phyloP scores from a whole-genome alignment of 345 rosid species.

The Brassica cretica region DNA sequence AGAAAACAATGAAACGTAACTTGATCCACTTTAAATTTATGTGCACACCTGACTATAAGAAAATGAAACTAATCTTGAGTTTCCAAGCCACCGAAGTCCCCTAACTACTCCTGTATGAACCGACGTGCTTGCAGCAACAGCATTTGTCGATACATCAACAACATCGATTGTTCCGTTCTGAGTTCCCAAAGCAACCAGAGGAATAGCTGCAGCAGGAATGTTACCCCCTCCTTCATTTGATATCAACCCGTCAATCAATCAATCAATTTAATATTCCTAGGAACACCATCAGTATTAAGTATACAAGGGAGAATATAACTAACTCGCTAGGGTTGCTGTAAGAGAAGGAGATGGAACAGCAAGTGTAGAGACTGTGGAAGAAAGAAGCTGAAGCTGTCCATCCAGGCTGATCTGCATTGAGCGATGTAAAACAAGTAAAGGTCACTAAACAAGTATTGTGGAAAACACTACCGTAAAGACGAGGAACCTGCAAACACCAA shows the following conservation, averaged over 20 bases:
- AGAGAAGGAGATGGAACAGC: constrained; percentile 95
- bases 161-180: constrained; percentile 85
- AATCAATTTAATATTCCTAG: constrained; percentile 18
- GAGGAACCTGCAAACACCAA: constrained; percentile 18
- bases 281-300: not conserved
- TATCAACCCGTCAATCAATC: constrained; percentile 32
- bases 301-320: constrained; percentile 47
- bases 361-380: constrained; percentile 86
- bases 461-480: constrained; percentile 26
- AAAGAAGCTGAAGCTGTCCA: constrained; percentile 96
- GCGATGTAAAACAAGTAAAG: constrained; percentile 29
- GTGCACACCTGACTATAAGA: constrained; percentile 69
- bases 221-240: constrained; percentile 80
- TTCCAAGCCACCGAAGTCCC: constrained; percentile 97
- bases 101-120: constrained; percentile 76
- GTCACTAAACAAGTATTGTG: constrained; percentile 7
- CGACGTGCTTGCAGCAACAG: constrained; percentile 80
- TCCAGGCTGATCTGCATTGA: constrained; percentile 69
- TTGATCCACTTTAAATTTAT: constrained; percentile 6
- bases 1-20: constrained; percentile 17
- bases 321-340: constrained; percentile 92
- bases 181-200: constrained; percentile 97
- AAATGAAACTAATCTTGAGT: constrained; percentile 93
- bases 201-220: constrained; percentile 89
- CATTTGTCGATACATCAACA: constrained; percentile 91